phyloP scores from a whole-genome alignment of 192 early-diverging fungal species.

The Entomortierella parvispora region DNA sequence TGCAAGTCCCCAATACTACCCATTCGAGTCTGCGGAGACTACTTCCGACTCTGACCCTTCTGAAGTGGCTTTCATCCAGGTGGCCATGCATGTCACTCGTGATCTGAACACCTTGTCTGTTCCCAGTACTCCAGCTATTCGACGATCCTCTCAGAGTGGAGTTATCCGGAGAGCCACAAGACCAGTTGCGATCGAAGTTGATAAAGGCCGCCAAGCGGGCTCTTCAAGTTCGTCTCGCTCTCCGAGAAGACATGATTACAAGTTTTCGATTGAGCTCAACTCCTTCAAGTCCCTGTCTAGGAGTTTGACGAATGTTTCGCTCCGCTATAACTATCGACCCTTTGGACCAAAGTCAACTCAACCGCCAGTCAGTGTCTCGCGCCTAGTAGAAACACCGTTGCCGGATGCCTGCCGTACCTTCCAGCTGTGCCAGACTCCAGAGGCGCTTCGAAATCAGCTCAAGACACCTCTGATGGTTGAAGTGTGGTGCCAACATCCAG shows the following conservation, averaged over 20 bases:
- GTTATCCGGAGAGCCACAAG: conserved; percentile 20
- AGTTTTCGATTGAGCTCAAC: conserved; percentile 47
- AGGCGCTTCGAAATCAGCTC: conserved; percentile 41
- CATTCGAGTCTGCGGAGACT: conserved; percentile 27
- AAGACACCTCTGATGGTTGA: conserved; percentile 44
- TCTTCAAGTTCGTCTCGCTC: conserved; percentile 40
- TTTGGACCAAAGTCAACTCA: conserved; percentile 51
- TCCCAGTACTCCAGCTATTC: conserved; percentile 48
- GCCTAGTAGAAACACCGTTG: conserved; percentile 15
- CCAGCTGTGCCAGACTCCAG: conserved; percentile 49
- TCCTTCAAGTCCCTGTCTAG: conserved; percentile 42
- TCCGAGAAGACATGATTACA: conserved; percentile 47
- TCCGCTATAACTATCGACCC: conserved; percentile 50
- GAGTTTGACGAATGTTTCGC: conserved; percentile 30
- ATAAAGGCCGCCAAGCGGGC: conserved; percentile 13
- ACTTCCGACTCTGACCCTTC: conserved; percentile 3
- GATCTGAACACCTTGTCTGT: conserved; percentile 44
- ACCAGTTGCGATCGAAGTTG: conserved; percentile 40
- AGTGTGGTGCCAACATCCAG: conserved; percentile 49
- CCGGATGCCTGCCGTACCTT: conserved; percentile 42
- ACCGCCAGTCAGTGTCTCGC: conserved; percentile 36
- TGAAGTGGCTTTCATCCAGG: conserved; percentile 31
- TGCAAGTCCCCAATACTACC: conserved; percentile 43
- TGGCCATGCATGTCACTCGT: conserved; percentile 49
- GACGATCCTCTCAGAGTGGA: conserved; percentile 40